phyloP scores from a whole-genome alignment of 805 yeast genomes.

The Hyphopichia homilentoma region DNA sequence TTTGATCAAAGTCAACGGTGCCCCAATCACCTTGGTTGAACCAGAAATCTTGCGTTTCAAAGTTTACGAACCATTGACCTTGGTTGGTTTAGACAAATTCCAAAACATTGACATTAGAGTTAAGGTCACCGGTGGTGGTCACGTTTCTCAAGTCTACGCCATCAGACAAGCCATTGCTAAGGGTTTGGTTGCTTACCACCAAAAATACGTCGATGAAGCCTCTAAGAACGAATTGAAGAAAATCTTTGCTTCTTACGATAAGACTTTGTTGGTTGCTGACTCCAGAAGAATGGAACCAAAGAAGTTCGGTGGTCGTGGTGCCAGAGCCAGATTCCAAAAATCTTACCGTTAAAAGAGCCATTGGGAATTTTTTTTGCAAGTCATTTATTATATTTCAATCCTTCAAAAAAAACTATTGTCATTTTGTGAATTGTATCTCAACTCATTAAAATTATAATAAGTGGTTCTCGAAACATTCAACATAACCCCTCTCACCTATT shows the following conservation, averaged over 20 bases:
- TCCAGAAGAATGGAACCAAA: conserved; percentile 99
- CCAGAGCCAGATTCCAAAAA: conserved; percentile 99
- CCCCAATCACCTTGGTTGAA: conserved; percentile 98
- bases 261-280: conserved; percentile 99
- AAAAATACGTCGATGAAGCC: conserved; percentile 98
- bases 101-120: conserved; percentile 98
- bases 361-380: background rate
- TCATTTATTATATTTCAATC: too few species aligned
- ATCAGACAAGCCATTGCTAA: conserved; percentile 99
- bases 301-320: conserved; percentile 99
- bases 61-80: conserved; percentile 98
- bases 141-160: conserved; percentile 99
- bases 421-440: too few species aligned
- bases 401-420: conserved; percentile 10
- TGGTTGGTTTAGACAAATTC: conserved; percentile 98
- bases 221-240: conserved; percentile 99
- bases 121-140: conserved; percentile 99
- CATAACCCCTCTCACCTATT: too few species aligned
- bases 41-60: conserved; percentile 99
- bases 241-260: conserved; percentile 96
- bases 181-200: conserved; percentile 99
- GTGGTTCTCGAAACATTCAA: too few species aligned
- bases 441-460: too few species aligned
- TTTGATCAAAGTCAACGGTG: conserved; percentile 98
- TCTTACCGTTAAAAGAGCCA: conserved; percentile 86